Conservation (phyloP, 2,329 filamentous ascomycete genomes). For the Aspergillus sp. region DNA sequence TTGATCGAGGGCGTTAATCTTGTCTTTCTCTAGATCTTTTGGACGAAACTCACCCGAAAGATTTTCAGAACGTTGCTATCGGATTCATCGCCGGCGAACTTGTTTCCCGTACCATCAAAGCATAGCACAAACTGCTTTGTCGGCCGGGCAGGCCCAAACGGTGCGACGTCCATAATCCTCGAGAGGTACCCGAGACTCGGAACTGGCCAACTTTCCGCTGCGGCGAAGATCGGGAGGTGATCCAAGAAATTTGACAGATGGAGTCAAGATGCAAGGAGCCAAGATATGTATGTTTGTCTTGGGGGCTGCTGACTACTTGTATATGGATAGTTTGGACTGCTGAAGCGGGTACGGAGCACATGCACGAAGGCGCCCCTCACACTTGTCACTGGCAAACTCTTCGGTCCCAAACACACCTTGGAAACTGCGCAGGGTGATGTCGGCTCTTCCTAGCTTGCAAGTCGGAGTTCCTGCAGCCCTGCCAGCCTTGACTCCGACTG, state of each 20-base stretch:
- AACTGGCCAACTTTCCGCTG: slow-evolving; percentile 3
- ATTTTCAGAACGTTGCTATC: slow-evolving; percentile 55
- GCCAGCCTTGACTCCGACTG: slow-evolving; percentile 1
- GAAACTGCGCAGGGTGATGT: slow-evolving; percentile 8
- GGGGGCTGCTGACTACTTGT: slow-evolving; percentile 6
- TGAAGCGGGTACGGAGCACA: slow-evolving; percentile 10
- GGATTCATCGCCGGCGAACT: slow-evolving; percentile 48
- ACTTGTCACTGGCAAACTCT: slow-evolving; percentile 6
- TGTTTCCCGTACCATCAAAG: slow-evolving; percentile 52
- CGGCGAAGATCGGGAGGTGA: background rate
- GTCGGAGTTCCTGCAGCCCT: slow-evolving; percentile 21
- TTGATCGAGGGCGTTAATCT: background rate
- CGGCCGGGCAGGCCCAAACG: slow-evolving; percentile 21
- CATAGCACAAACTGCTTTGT: slow-evolving; percentile 47
- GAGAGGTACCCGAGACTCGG: background rate
- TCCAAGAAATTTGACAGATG: slow-evolving; percentile 9
- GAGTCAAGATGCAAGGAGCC: slow-evolving; percentile 9
- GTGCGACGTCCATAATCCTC: slow-evolving; percentile 15
- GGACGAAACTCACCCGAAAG: slow-evolving; percentile 42
- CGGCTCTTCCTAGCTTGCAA: slow-evolving; percentile 5
- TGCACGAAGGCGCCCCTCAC: slow-evolving; percentile 12
- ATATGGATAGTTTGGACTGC: background rate
- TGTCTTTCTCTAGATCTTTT: background rate
- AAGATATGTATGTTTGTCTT: slow-evolving; percentile 12
- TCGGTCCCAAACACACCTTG: background rate